Conservation (phyloP, 164 flowering plant genomes). For the Magnolia changhungtana region DNA sequence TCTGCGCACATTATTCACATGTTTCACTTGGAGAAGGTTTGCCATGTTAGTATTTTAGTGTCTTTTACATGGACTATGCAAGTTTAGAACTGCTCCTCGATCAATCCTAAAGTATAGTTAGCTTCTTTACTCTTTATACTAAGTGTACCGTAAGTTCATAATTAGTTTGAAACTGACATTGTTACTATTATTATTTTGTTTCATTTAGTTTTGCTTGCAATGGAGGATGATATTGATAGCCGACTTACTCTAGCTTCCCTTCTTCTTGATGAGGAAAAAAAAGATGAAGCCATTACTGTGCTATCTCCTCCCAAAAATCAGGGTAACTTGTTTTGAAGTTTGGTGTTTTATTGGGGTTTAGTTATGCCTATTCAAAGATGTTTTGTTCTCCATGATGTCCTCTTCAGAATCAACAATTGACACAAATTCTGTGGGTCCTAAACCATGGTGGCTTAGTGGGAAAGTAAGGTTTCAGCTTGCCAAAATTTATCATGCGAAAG, state of each 20-base stretch:
- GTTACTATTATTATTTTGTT: not conserved
- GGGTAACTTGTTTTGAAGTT: slow-evolving; percentile 29
- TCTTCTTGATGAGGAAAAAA: slow-evolving; percentile 58
- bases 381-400: not conserved
- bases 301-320: slow-evolving; percentile 54
- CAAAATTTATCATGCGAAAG: slow-evolving; percentile 53
- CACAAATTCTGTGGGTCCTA: slow-evolving; percentile 17
- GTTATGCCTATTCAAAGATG: not conserved
- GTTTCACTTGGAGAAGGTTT: no score
- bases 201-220: slow-evolving; percentile 34
- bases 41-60: no score
- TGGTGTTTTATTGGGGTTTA: not conserved
- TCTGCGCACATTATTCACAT: no score
- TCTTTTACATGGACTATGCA: no score
- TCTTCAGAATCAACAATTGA: slow-evolving; percentile 30
- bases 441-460: slow-evolving; percentile 69
- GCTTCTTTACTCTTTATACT: not conserved
- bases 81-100: no score
- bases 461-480: slow-evolving; percentile 59
- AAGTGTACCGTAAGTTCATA: not conserved
- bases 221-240: slow-evolving; percentile 47
- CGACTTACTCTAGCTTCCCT: slow-evolving; percentile 64
- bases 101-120: not conserved
- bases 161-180: not conserved
- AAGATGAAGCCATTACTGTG: slow-evolving; percentile 66